Evolutionary conservation across 768 basidiomycete genomes (phyloP), one percentile per base, ranked within the genome.

Genomic region (Lyophyllum semitale): DNA sequence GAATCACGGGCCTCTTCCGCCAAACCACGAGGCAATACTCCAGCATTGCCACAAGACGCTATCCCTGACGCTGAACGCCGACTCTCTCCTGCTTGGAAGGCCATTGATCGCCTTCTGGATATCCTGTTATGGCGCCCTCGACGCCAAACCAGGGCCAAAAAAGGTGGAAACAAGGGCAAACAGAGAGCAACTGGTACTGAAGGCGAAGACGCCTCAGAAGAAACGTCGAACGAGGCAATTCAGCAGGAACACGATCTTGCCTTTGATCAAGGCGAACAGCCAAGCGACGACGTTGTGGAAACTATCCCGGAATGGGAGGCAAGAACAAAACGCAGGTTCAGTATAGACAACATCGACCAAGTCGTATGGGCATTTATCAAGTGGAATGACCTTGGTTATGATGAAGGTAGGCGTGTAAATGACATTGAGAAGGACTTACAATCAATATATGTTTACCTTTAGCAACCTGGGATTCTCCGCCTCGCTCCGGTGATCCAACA

Each of bases 401-500:
- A 96, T 20, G 89, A 94, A 77, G 87, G 95, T 92, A 54, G 43
- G 53, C 18, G 17, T 22, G 7, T 9, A 18, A 25, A 32, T 44
- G 11, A 1, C n/a, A n/a, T 41, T 8, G 20, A 20, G 32, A 45
- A n/a, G n/a, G n/a, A 54, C 45, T 38, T 41, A 23, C 8, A 17
- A 9, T 2, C 40, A n/a, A 48, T 45, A 53, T 58, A 30, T 47
- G 55, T 38, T 42, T 40, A 47, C 51, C 42, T 43, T 38, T 62
- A 96, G 94, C 91, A n/a, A 87, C 90, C 11, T 96, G 93, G 92
- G 95, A 97, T 71, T 84, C 93, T 17, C 93, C 95, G 1, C 93
- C 93, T 32, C 81, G 79, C 8, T 65, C 59, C 8, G 77, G 71
- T 17, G 87, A 88, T 46, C 63, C 73, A 1, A 78, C 80, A 8